Percentiles rank a stretch among this genome's conserved stretches.
Evolutionary conservation across 345 rosid species (phyloP).

Genomic region (Hibiscus syriacus): DNA sequence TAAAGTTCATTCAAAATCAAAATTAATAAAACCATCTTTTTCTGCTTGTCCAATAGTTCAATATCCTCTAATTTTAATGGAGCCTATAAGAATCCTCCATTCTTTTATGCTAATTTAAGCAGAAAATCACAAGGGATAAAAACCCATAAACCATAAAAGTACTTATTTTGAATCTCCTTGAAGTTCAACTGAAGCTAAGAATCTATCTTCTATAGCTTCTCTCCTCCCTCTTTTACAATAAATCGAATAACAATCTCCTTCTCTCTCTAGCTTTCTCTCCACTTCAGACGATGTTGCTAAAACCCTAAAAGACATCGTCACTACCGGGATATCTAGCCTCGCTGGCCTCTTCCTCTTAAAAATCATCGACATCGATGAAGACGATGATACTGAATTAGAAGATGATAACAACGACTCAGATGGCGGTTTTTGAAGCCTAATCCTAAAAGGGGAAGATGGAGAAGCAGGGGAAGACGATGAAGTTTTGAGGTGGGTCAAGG

Average conservation of each 20-base stretch:
- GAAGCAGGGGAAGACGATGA: conserved; percentile 31
- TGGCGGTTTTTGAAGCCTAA: conserved; percentile 53
- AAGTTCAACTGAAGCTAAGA: conserved; percentile 47
- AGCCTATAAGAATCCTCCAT: neutral
- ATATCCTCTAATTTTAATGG: neutral
- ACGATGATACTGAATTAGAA: conserved; percentile 1
- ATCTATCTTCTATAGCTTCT: conserved; percentile 89
- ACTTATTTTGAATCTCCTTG: conserved; percentile 71
- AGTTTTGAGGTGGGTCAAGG: conserved; percentile 43
- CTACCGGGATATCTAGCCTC: conserved; percentile 55
- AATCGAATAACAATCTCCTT: conserved; percentile 60
- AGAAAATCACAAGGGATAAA: neutral
- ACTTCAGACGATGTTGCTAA: conserved; percentile 31
- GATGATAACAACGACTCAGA: conserved; percentile 21
- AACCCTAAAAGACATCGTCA: conserved; percentile 26
- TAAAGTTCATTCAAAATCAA: neutral
- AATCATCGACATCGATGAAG: conserved; percentile 26
- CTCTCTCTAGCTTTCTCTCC: conserved; percentile 41
- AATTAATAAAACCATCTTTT: neutral
- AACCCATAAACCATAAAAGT: neutral
- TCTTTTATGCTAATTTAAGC: neutral
- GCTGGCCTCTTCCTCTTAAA: conserved; percentile 80
- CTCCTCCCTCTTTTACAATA: conserved; percentile 86
- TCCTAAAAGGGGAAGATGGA: conserved; percentile 60
- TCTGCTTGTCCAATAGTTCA: neutral